phyloP scores from a whole-genome alignment of 441 rosid species.

The Arabidopsis lyrata region DNA sequence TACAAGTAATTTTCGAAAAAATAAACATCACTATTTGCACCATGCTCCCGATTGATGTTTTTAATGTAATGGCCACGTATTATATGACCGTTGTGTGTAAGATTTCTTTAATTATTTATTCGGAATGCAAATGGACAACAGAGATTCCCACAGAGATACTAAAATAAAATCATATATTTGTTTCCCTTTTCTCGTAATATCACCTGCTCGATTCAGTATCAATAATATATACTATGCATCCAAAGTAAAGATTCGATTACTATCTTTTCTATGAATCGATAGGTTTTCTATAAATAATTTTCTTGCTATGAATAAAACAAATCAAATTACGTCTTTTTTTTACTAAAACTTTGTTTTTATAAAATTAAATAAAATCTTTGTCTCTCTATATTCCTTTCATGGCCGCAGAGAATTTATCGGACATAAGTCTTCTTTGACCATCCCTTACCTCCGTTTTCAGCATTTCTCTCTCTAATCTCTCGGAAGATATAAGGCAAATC shows the following conservation, averaged over 20 bases:
- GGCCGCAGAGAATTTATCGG: constrained; percentile 42
- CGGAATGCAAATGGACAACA: constrained; percentile 7
- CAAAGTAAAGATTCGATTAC: constrained; percentile 20
- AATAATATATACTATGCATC: constrained; percentile 10
- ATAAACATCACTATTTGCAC: too few species aligned
- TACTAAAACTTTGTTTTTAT: neutral
- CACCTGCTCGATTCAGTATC: constrained; percentile 13
- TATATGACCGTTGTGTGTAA: constrained; percentile 6
- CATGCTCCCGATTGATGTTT: too few species aligned
- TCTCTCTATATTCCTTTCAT: constrained; percentile 28
- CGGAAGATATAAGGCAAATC: constrained; percentile 8
- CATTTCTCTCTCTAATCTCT: constrained; percentile 18
- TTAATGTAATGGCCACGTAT: neutral
- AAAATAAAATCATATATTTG: neutral
- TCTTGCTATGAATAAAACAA: neutral
- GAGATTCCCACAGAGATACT: neutral
- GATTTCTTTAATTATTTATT: neutral
- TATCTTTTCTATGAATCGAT: neutral
- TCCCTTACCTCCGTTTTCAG: constrained; percentile 29
- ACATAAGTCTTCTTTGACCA: constrained; percentile 41
- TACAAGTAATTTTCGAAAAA: too few species aligned
- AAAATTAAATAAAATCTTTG: constrained; percentile 39
- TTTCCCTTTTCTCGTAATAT: constrained; percentile 25
- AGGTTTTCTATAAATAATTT: neutral
- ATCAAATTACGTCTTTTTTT: constrained; percentile 5